Evolutionary conservation across 2,329 filamentous ascomycete species (phyloP), one percentile per base, ranked within the genome.

Genomic region (Colletotrichum godetiae): DNA sequence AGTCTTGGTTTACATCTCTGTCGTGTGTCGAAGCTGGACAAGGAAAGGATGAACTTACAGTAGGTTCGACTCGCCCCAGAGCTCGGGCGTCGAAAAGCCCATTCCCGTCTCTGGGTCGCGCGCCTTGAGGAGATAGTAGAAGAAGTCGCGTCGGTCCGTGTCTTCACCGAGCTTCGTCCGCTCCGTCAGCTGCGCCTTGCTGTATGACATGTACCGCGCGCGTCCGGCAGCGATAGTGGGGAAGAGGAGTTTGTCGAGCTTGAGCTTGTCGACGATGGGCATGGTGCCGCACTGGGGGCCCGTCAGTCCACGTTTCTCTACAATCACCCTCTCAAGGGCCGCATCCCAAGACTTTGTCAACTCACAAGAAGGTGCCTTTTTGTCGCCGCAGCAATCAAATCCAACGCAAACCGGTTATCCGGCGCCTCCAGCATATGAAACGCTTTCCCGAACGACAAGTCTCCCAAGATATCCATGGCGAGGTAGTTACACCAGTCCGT

Each of bases 41-140:
- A 10, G 6, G 67, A 11, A 3, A 11, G 10, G 3, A 42, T 31
- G 46, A 1, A 80, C 86, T 81, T 78, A 89, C 84, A 94, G 86
- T 22, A 93, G 82, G 78, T 93, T 93, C 10, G 91, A 92, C 79
- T 94, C 92, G 62, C 88, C 90, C 91, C 92, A 93, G 29, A 94
- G 88, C 78, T 94, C 92, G 0, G 89, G 88, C 2, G 87, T 91
- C 53, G 86, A 88, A 78, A 94, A 92, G 1, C 91, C 91, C 70
- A 89, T 86, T 65, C 92, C 92, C 0, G 92, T 93, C 78, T 94
- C 92, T 13, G 92, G 92, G 76, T 94, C 92, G 52, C 89, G 89
- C 8, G 92, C 92, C 78, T 91, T 92, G 73, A 94, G 88, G 12
- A 95, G 87, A 80, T 94, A 91, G 82, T 93, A 92, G 84, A 94